Base-by-base conservation (phyloP, 495 filamentous ascomycete species). In the Chaetomidium leptoderma region DNA sequence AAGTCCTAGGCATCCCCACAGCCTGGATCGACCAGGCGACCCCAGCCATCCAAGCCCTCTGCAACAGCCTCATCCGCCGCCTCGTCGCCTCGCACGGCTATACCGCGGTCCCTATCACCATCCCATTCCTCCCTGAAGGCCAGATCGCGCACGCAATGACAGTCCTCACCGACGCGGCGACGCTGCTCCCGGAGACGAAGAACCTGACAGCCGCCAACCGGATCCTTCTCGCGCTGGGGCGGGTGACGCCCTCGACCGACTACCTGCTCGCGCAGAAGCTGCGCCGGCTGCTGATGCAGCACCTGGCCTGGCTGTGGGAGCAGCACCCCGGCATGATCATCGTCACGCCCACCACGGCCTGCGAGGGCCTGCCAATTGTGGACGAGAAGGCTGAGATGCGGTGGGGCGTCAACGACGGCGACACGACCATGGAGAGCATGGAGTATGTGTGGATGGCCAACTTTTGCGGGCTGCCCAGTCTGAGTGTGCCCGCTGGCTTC, bases 371-470 rank as follows among this genome's bases (percentile, higher is more conserved):
- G 80, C 78, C 78, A 57, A 78, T 81, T 3, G 67, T 76, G 0
- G 72, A 66, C 16, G 83, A 86, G 53, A 48, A 36, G 4, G 59
- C 16, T 0, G 77, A 76, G 57, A 72, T 91, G 13, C 73, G 70
- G n/a, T 76, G 78, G 26, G 91, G 90, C 0, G 63, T 91, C 17
- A 87, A 81, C 17, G 84, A 95, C 70, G 86, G 79, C 1, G 85
- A 89, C 63, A 78, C 70, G 48, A 86, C 82, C 23, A 70, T 93
- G 17, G 72, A 84, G 46, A 90, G 79, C 63, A 95, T 95, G 90
- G 85, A 87, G 71, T 95, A 89, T 71, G 85, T 86, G 16, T 95
- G 86, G 82, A 58, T 95, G 62, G 89, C 87, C 11, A 95, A 95
- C 67, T 91, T 95, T 63, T 83, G 76, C 13, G 90, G 90, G 0